A percentile compares a stretch with the other conserved stretches of the same genome.
These are phyloP conservation scores for Xanthoceras sorbifolium DNA, from an alignment of 345 rosid species.

Conservation along the genomic window DNA sequence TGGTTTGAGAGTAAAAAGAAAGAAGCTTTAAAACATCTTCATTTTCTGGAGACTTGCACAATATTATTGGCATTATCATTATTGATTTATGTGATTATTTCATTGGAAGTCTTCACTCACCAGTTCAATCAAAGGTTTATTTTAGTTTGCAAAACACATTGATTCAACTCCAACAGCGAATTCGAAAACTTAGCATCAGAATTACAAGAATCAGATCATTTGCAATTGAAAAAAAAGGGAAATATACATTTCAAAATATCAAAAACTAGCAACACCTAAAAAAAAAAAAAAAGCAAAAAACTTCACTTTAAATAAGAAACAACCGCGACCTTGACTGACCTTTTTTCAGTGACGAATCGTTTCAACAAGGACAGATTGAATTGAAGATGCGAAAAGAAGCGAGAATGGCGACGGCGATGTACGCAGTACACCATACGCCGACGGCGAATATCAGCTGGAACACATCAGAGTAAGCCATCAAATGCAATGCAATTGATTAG, in stretches of 20 bases:
- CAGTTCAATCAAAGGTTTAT: no score
- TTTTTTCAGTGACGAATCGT: conserved; percentile 18
- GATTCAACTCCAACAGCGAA: no score
- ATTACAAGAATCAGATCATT: background rate
- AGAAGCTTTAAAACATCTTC: no score
- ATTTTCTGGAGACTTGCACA: no score
- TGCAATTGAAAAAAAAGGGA: background rate
- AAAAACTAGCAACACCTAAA: no score
- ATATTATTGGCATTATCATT: background rate
- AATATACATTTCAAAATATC: no score
- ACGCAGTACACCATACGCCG: conserved; percentile 87
- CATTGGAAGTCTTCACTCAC: background rate
- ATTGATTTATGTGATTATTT: background rate
- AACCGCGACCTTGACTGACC: conserved; percentile 40
- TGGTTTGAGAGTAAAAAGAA: no score
- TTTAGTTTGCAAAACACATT: no score
- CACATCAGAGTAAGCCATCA: conserved; percentile 58
- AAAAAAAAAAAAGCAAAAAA: no score
- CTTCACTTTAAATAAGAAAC: background rate
- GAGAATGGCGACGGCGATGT: conserved; percentile 63
- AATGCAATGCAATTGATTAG: conserved; percentile 22
- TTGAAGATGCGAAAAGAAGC: conserved; percentile 61
- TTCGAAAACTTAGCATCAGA: no score
- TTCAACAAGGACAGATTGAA: conserved; percentile 45
- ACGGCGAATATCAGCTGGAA: conserved; percentile 57